These are phyloP conservation scores for Petunia axillaris DNA, from an alignment of 257 asterid genomes.

Conservation along the genomic window DNA sequence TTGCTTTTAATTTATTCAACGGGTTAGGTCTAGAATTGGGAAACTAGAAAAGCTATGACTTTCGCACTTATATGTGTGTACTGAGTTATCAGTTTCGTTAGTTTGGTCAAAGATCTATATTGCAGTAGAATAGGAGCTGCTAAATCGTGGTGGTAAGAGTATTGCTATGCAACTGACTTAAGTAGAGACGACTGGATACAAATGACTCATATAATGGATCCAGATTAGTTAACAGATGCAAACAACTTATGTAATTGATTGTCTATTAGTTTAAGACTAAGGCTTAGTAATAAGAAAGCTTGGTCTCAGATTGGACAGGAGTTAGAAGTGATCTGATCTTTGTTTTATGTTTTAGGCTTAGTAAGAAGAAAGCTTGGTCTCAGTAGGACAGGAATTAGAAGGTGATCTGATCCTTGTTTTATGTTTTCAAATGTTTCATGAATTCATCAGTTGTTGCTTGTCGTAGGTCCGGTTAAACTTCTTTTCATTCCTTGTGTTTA, in stretches of 20 bases:
- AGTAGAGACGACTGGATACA: neutral
- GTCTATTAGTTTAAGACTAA: neutral
- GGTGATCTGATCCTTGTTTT: neutral
- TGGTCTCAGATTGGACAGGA: neutral
- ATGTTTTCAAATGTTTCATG: neutral
- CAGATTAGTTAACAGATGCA: neutral
- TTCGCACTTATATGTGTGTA: neutral
- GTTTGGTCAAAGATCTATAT: neutral
- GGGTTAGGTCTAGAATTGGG: neutral
- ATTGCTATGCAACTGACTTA: neutral
- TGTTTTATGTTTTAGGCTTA: neutral
- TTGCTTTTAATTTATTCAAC: neutral
- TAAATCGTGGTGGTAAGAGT: neutral
- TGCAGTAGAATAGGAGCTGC: neutral
- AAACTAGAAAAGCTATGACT: neutral
- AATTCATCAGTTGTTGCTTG: neutral
- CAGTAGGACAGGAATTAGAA: neutral
- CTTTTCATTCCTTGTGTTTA: neutral
- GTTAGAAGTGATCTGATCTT: neutral
- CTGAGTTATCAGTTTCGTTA: neutral
- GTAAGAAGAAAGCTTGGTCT: neutral
- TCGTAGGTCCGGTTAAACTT: neutral
- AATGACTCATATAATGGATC: neutral
- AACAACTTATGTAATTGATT: neutral
- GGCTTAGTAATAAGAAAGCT: neutral